These are phyloP conservation scores for Pinguiococcus pyrenoidosus DNA, from an alignment of 108 stramenopile species.

Conservation along the genomic window DNA sequence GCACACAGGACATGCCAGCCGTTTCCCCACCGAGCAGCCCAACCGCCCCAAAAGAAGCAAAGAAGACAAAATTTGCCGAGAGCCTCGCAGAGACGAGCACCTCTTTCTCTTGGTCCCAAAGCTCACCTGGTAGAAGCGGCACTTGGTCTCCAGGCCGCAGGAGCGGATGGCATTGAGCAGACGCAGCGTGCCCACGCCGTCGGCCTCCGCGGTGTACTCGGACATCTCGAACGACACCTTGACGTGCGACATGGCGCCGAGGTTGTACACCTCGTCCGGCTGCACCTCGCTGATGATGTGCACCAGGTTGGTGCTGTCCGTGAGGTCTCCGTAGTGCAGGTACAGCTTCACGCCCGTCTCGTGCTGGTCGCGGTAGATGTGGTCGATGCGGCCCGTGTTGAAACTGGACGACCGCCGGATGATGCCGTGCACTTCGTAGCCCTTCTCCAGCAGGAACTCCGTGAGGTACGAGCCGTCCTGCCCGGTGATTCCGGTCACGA, in stretches of 20 bases:
- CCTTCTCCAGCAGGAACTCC: not conserved
- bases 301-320: constrained; percentile 91
- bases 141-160: constrained; percentile 7
- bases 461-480: constrained; percentile 95
- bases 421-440: constrained; percentile 55
- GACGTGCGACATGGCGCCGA: constrained; percentile 98
- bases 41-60: too few relatives aligned
- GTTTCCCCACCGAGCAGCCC: too few relatives aligned
- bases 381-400: constrained; percentile 98
- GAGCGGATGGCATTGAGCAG: constrained; percentile 96
- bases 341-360: constrained; percentile 79
- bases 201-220: constrained; percentile 96
- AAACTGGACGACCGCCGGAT: constrained; percentile 94
- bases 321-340: constrained; percentile 96
- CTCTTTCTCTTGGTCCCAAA: too few relatives aligned
- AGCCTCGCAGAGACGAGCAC: too few relatives aligned
- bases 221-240: constrained; percentile 97
- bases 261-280: constrained; percentile 94
- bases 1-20: too few relatives aligned
- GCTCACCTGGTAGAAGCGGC: too few relatives aligned
- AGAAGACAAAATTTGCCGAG: too few relatives aligned
- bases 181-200: constrained; percentile 93
- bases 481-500: constrained; percentile 97
- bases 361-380: constrained; percentile 90
- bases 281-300: constrained; percentile 15